Base-by-base conservation (phyloP, 805 yeast genomes). In the Wickerhamiella sorbophila region DNA sequence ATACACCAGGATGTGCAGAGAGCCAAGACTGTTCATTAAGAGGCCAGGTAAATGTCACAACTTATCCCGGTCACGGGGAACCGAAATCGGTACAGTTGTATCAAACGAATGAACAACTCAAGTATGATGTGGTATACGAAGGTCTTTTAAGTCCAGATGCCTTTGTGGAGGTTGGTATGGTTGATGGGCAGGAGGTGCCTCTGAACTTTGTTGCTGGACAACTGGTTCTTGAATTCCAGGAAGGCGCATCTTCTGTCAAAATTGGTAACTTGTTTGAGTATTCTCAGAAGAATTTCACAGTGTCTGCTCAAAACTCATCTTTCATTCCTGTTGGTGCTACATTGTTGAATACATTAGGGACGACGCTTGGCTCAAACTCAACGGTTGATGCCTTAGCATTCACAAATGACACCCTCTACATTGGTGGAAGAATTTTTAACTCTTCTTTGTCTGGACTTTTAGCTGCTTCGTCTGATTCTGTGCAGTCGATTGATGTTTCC, bases 1-100 rank as follows among this genome's bases (percentile, higher is more conserved):
- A 74, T 52, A 91, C 98, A 0, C 95, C 95, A 0, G 97, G 97
- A 0, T 91, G 98, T 62, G 41, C 58, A 1, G 56, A 51, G 3
- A 94, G 82, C 55, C 60, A 63, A 39, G 70, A 91, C 0, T 91
- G 98, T 61, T 50, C 56, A 18, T 44, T 62, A 17, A 71, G 98
- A 55, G 88, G 94, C 9, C 70, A 74, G 20, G 88, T 83, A 3
- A 83, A 83, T 51, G 95, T 79, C 0, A 70, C 93, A 0, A 64
- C 87, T 1, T 64, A 59, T 47, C 71, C 72, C 31, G 68, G 67
- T 8, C 64, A 69, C 26, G 72, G 70, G 18, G 50, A 55, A 0
- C 52, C 63, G 14, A 61, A 61, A 4, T 43, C 69, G 1, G 51
- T 77, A 3, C 52, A 74, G 1, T 64, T 88, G 18, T 85, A 75